phyloP scores from a whole-genome alignment of 495 filamentous ascomycete species.

The Penicillium daleae region DNA sequence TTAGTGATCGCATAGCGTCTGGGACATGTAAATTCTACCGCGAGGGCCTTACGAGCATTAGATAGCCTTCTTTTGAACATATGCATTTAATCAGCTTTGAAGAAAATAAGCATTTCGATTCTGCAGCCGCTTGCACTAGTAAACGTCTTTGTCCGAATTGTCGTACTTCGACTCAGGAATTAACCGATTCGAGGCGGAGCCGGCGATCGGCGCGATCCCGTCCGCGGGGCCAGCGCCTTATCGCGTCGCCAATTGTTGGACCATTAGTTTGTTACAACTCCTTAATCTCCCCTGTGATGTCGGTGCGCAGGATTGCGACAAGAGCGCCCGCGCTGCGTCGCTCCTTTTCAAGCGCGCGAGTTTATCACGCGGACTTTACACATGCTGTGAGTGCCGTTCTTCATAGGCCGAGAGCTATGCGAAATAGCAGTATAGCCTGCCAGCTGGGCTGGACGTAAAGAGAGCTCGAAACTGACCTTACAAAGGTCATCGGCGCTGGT shows the following conservation, averaged over 20 bases:
- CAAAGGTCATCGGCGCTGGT: constrained; percentile 82
- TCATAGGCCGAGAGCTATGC: not conserved
- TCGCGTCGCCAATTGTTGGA: not conserved
- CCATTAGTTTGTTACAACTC: not conserved
- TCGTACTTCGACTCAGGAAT: not conserved
- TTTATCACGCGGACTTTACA: constrained; percentile 69
- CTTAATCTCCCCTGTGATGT: constrained; percentile 20
- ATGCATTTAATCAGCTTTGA: constrained; percentile 2
- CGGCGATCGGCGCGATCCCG: constrained; percentile 15
- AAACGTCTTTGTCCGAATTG: not conserved
- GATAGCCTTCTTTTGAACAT: constrained; percentile 8
- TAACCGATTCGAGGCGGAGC: constrained; percentile 6
- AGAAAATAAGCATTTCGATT: not conserved
- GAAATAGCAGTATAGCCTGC: not conserved
- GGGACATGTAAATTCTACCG: constrained; percentile 13
- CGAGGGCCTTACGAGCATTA: constrained; percentile 7
- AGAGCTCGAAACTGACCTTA: constrained; percentile 15
- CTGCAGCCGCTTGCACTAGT: not conserved
- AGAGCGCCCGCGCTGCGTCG: constrained; percentile 29
- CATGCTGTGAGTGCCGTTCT: constrained; percentile 64
- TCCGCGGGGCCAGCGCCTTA: constrained; percentile 8
- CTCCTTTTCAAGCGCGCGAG: constrained; percentile 44
- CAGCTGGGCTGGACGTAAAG: not conserved
- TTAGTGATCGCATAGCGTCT: constrained; percentile 22
- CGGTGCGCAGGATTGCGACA: constrained; percentile 21